phyloP scores from a whole-genome alignment of 805 yeast genomes.

The Metschnikowia gelsemii region DNA sequence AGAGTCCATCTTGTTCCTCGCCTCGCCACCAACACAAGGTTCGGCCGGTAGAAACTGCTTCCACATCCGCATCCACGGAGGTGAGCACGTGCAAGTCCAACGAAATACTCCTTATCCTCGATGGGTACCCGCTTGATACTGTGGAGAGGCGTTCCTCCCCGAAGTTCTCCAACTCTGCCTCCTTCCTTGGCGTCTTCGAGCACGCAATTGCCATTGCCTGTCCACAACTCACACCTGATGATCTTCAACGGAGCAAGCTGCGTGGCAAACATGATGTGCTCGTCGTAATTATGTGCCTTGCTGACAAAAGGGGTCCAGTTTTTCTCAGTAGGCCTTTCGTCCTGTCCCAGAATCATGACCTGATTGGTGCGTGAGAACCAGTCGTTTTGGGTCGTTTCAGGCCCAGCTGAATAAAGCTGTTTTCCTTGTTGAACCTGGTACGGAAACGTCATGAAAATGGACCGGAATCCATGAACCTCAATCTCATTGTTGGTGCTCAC shows the following conservation, averaged over 20 bases:
- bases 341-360: conserved; percentile 5
- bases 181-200: not conserved
- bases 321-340: conserved; percentile 24
- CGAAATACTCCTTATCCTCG: conserved; percentile 39
- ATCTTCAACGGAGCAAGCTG: conserved; percentile 34
- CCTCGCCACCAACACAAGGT: conserved; percentile 36
- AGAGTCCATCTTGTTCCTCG: conserved; percentile 23
- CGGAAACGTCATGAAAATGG: conserved; percentile 20
- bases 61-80: conserved; percentile 46
- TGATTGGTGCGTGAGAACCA: conserved; percentile 12
- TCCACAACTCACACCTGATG: conserved; percentile 27
- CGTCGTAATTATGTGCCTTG: conserved; percentile 26
- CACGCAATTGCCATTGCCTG: conserved; percentile 27
- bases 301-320: conserved; percentile 43
- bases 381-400: conserved; percentile 1
- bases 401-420: not conserved
- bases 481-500: not conserved
- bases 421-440: conserved; percentile 18
- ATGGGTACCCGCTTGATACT: conserved; percentile 6
- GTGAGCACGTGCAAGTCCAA: conserved; percentile 48
- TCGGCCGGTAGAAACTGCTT: conserved; percentile 43
- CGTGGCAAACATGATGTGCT: conserved; percentile 30
- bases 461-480: conserved; percentile 3
- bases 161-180: conserved; percentile 20
- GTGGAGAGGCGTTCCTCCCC: conserved; percentile 26